Evolutionary conservation across 257 asterid species (phyloP), one percentile per base, ranked within the genome.

Genomic region (Capsicum baccatum): DNA sequence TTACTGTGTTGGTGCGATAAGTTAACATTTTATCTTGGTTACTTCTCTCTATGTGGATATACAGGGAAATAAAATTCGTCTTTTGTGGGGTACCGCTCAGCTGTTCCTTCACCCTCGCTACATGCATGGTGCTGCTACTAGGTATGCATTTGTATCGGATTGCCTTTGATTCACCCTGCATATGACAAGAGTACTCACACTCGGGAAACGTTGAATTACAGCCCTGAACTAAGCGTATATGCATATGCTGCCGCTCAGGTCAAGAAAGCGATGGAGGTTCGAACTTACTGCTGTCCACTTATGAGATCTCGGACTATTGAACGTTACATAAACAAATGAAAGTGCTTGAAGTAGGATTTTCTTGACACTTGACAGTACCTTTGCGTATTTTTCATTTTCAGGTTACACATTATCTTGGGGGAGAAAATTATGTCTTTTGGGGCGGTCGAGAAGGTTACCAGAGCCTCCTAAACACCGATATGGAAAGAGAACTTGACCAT

Each of bases 361-460:
- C 64, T 14, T 66, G 52, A 42, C 33, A 26, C 33, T 26, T 26
- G 33, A 26, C n/a, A 26, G 54, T 63, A 79, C 79, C 35, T 67
- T 58, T 80, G 66, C 62, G 0, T 19, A 33, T 74, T 67, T 88
- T 71, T 16, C 67, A 78, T 19, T 63, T 39, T 81, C 88, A 97
- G 99, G 99, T 97, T 80, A 97, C 99, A 33, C 97, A 97, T 87
- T 91, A 93, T 91, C 97, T 97, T 42, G 99, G 99, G 47, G 99
- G 99, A 83, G 99, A 97, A 89, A 97, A 97, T 85, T 97, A 92
- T 82, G 99, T 93, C 60, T 97, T 94, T 86, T 94, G 99, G 99
- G 99, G 99, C 83, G 99, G 99, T 70, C 98, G 99, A 64, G 99
- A 97, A 85, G 99, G 99, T 71, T 97, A 97, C 86, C 99, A 95